Percentiles rank a stretch among this genome's conserved stretches.
Evolutionary conservation across 495 filamentous ascomycete genomes (phyloP).

Genomic region (Neurospora africana): DNA sequence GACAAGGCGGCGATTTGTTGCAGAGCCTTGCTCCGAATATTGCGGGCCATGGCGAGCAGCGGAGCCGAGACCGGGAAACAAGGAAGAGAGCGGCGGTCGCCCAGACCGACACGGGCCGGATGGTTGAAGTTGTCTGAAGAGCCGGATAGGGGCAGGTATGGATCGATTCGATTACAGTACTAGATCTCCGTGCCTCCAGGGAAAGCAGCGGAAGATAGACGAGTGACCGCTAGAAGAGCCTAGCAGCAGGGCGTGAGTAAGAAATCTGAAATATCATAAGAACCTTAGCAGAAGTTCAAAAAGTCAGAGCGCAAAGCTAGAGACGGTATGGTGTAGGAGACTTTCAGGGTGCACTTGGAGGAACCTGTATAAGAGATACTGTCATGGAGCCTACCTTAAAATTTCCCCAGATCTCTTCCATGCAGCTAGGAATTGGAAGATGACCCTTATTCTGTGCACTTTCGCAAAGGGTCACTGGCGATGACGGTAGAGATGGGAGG

Average conservation of each 20-base stretch:
- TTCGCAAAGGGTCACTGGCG: neutral
- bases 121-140: neutral
- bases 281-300: neutral
- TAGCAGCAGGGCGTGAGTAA: neutral
- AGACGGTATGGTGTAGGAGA: neutral
- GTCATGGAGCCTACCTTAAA: neutral
- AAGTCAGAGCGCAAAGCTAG: neutral
- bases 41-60: conserved; percentile 28
- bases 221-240: neutral
- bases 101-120: neutral
- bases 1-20: conserved; percentile 60
- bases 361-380: neutral
- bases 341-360: neutral
- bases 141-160: neutral
- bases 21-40: conserved; percentile 54
- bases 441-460: neutral
- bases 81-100: neutral
- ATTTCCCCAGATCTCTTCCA: neutral
- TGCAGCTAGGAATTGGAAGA: neutral
- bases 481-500: conserved; percentile 2
- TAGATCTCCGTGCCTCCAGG: neutral
- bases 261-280: neutral
- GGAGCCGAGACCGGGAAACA: neutral
- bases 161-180: neutral
- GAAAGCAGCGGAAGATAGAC: neutral